Percentiles rank a stretch among this genome's conserved stretches.
Conservation (phyloP, 805 yeast species). For the Myxozyma mucilagina region DNA sequence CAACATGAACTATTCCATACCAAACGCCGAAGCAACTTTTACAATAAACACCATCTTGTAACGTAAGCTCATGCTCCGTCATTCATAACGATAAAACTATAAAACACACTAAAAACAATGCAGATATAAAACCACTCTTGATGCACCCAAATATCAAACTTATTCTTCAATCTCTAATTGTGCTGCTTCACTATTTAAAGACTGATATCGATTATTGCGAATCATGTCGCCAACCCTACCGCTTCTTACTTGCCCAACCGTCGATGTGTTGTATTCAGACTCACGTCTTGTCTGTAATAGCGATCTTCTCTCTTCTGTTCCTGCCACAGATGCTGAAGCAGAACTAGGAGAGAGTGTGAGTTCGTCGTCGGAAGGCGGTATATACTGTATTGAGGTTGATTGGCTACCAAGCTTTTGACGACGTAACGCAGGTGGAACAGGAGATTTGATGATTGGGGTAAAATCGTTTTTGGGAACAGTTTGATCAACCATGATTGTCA, state of each 20-base stretch:
- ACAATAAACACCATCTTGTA: not conserved
- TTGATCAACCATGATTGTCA: constrained; percentile 14
- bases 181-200: not conserved
- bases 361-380: not conserved
- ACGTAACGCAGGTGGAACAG: constrained; percentile 27
- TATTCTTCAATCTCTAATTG: constrained; percentile 1
- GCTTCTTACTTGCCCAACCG: constrained; percentile 25
- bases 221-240: constrained; percentile 25
- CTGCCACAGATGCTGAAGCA: not conserved
- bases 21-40: constrained; percentile 5
- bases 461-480: constrained; percentile 24
- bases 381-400: not conserved
- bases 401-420: constrained; percentile 17
- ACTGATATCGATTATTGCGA: constrained; percentile 2
- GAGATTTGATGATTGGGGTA: constrained; percentile 29
- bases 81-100: not conserved
- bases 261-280: not conserved
- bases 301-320: not conserved
- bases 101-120: not conserved
- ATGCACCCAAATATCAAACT: not conserved
- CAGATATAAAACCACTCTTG: not conserved
- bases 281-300: not conserved
- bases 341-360: not conserved
- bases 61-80: not conserved
- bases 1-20: not conserved